Evolutionary conservation across 1,284 basidiomycete genomes (phyloP).

Genomic region (Cerioporus squamosus): DNA sequence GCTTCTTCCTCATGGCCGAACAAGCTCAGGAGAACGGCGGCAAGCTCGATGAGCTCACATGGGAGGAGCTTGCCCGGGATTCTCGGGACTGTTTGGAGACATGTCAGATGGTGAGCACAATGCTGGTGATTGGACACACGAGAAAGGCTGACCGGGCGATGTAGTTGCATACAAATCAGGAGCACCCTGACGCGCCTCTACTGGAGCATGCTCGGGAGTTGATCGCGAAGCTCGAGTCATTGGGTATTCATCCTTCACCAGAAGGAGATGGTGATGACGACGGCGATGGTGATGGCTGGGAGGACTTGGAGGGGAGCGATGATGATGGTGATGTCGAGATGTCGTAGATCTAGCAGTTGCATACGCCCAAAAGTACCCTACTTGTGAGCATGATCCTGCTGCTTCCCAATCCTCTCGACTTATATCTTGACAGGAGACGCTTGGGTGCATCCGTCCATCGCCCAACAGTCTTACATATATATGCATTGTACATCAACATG

Average conservation of each 20-base stretch:
- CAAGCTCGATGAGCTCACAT: slow-evolving; percentile 63
- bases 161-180: slow-evolving; percentile 75
- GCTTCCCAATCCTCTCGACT: too few relatives aligned
- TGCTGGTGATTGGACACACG: background rate
- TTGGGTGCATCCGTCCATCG: too few relatives aligned
- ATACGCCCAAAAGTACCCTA: slow-evolving; percentile 8
- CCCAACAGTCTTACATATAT: too few relatives aligned
- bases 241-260: slow-evolving; percentile 71
- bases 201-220: slow-evolving; percentile 81
- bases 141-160: slow-evolving; percentile 10
- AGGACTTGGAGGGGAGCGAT: slow-evolving; percentile 57
- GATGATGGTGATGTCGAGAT: slow-evolving; percentile 67
- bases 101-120: slow-evolving; percentile 64
- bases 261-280: slow-evolving; percentile 55
- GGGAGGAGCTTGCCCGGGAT: slow-evolving; percentile 84
- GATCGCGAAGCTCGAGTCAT: slow-evolving; percentile 66
- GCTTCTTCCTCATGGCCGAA: slow-evolving; percentile 83
- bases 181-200: slow-evolving; percentile 80
- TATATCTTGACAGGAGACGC: too few relatives aligned
- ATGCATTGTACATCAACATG: too few relatives aligned
- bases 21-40: slow-evolving; percentile 62
- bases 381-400: background rate
- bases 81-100: slow-evolving; percentile 83
- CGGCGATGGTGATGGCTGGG: slow-evolving; percentile 53
- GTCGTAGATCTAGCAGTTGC: slow-evolving; percentile 34